Conservation (phyloP, 2,329 filamentous ascomycete genomes). For the Phialemonium atrogriseum region DNA sequence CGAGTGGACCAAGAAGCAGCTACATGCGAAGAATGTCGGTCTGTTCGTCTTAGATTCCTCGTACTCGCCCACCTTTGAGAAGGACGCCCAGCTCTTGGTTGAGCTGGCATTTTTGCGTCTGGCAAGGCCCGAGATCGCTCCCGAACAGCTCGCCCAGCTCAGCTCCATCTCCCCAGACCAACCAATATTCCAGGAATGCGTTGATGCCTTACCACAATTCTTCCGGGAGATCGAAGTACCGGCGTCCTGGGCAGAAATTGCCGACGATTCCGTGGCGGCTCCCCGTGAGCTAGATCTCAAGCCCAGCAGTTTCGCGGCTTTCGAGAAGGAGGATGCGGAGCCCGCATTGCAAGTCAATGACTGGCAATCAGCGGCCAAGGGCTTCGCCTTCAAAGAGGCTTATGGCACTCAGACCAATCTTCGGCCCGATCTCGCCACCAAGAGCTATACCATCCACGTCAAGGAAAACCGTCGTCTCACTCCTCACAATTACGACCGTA, state of each 20-base stretch:
- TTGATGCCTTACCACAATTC: constrained; percentile 60
- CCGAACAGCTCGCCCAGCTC: constrained; percentile 58
- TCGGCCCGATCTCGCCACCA: constrained; percentile 76
- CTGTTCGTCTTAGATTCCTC: constrained; percentile 71
- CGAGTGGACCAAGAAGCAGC: constrained; percentile 57
- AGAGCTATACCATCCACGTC: constrained; percentile 81
- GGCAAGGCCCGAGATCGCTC: constrained; percentile 57
- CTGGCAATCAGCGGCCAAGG: constrained; percentile 82
- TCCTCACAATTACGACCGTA: constrained; percentile 81
- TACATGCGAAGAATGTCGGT: constrained; percentile 61
- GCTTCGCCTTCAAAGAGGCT: constrained; percentile 87
- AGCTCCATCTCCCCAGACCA: constrained; percentile 44
- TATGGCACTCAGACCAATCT: constrained; percentile 67
- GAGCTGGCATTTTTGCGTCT: constrained; percentile 80
- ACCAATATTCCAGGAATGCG: constrained; percentile 41
- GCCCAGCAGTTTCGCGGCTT: constrained; percentile 73
- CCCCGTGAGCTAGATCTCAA: constrained; percentile 60
- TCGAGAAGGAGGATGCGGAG: constrained; percentile 69
- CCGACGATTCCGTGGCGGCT: constrained; percentile 53
- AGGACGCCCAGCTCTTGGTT: constrained; percentile 56
- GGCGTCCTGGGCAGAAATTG: constrained; percentile 68
- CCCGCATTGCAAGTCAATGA: constrained; percentile 55
- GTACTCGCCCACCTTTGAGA: constrained; percentile 58
- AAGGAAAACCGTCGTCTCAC: constrained; percentile 95
- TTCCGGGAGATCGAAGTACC: constrained; percentile 69